Base-by-base conservation (phyloP, 768 basidiomycete species). In the Tulasnella calospora region DNA sequence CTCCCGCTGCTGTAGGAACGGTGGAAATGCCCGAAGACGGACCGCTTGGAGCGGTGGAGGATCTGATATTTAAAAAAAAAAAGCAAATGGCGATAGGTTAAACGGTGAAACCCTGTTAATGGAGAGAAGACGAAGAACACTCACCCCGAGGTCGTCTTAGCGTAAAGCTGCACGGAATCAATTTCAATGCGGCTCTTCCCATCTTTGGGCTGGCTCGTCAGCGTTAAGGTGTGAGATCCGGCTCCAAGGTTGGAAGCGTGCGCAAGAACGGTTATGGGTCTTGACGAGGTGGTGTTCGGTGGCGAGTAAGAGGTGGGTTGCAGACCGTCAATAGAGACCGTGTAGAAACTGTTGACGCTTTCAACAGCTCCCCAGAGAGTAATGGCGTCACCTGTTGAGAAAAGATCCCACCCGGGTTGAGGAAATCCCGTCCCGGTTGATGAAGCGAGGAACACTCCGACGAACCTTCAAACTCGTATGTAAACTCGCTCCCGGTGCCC, bases 331-430 rank as follows among this genome's bases (percentile, higher is more conserved):
- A 78, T 41, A 23, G 77, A 78, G 36, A 78, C 77, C 23, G 77
- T 51, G 70, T 78, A 78, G 27, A 41, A 13, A 10, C 67, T 44
- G 35, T 78, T 30, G 35, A 40, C 40, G 21, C 41, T 30, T 55
- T 71, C 77, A 8, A 78, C 40, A 12, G 77, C 67, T 38, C 77
- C 77, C 38, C 51, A 78, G 17, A 78, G 23, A 30, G 69, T 71
- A 36, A 78, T 47, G 23, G 69, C 77, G 44, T 78, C 67, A 40
- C 77, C 77, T 78, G 41, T 41, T 21, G 41, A 15, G 44, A 44
- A 15, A 30, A 17, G 61, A 17, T 35, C 30, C 51, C 1, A 44
- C 51, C 51, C 36, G 12, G 13, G 3, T 36, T 57, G 51, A n/a
- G n/a, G 23, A 51, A 51, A 51, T 51, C 21, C n/a, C 10, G 21